Base-by-base conservation (phyloP, 192 early-diverging fungal species). In the Backusella mclennaniae region DNA sequence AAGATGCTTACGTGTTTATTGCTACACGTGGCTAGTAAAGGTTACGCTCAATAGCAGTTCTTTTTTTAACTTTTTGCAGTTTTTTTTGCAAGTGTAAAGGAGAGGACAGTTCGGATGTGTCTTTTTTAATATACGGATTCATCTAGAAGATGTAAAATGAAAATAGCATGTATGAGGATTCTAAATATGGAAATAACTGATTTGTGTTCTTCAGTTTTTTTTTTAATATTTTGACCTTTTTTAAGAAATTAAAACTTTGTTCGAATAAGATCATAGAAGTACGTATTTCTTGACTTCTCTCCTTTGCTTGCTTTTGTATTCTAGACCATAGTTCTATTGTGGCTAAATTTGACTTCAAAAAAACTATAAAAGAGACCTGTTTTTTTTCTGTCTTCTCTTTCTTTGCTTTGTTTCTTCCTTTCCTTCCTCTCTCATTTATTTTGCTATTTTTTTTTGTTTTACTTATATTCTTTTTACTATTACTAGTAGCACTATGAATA, bases 201-300 rank as follows among this genome's bases (percentile, higher is more conserved):
- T 49, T 63, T n/a, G 46, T 49, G 46, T 21, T 49, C n/a, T 8
- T 49, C 33, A 33, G 3, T 49, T n/a, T 59, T 9, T 63, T 29
- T 63, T 63, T 23, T 63, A 63, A 29, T 12, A 63, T 26, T 63
- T 23, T 29, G 21, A 23, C 21, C 56, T 63, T 63, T 63, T 63
- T 63, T 63, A 63, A 63, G 56, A 63, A 63, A 63, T 63, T 63
- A 63, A 63, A 63, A 63, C 56, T 63, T 63, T 63, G 56, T 63
- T 63, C 56, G 7, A 63, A 63, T 26, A 63, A 29, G 6, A 49
- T 19, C 46, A 49, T 49, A 49, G 46, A 63, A 29, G 2, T 63
- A 11, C 12, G 56, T 63, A 63, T 63, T 6, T 63, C 56, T 63
- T 49, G 46, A 49, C 19, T 19, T 49, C 46, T 49, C 46, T n/a